Conservation (phyloP, 1,284 basidiomycete species). For the Ganoderma multipileum region DNA sequence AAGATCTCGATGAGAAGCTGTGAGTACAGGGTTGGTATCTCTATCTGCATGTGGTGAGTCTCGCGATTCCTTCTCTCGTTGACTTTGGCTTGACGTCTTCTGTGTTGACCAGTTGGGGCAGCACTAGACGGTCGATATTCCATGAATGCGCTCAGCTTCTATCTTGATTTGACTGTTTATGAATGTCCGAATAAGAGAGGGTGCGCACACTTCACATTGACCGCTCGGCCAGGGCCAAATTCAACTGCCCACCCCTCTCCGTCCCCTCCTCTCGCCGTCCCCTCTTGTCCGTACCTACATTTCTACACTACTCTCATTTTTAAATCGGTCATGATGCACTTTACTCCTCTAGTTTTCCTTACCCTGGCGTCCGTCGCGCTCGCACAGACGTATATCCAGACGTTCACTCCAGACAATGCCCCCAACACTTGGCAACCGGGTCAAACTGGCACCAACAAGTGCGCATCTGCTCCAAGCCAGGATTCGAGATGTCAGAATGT, state of each 20-base stretch:
- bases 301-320: neutral
- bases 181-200: neutral
- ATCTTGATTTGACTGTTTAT: neutral
- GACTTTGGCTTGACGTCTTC: neutral
- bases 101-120: neutral
- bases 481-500: constrained; percentile 70
- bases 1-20: neutral
- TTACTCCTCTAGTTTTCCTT: constrained; percentile 23
- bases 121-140: neutral
- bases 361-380: constrained; percentile 31
- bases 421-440: constrained; percentile 61
- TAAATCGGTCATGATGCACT: constrained; percentile 26
- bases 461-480: constrained; percentile 62
- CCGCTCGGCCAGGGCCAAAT: neutral
- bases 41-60: neutral
- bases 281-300: neutral
- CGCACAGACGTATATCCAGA: constrained; percentile 45
- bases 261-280: neutral
- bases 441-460: constrained; percentile 70
- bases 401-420: constrained; percentile 49
- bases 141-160: neutral
- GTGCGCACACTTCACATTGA: neutral
- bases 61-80: neutral
- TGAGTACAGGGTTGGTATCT: neutral
- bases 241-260: neutral